Evolutionary conservation across 1,139 yeast species (phyloP).

Genomic region (Zygosaccharomyces pseudobailii): DNA sequence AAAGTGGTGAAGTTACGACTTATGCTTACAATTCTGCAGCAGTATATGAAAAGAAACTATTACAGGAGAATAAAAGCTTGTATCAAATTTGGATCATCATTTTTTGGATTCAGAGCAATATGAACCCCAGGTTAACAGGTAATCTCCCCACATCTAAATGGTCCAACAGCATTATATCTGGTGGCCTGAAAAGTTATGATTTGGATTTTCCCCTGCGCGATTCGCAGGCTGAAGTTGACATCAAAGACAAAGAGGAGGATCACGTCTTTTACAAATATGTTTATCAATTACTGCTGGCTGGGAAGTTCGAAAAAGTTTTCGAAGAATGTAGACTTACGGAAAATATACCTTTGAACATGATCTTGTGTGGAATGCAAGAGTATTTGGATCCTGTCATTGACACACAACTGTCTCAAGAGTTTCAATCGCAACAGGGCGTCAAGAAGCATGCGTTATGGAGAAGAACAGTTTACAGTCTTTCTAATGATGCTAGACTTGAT

Average conservation of each 20-base stretch:
- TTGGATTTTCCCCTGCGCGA: constrained; percentile 36
- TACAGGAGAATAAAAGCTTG: constrained; percentile 42
- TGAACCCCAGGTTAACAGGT: constrained; percentile 35
- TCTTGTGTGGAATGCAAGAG: constrained; percentile 65
- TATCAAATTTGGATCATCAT: constrained; percentile 53
- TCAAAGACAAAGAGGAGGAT: constrained; percentile 34
- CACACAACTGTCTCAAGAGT: constrained; percentile 25
- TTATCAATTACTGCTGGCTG: constrained; percentile 57
- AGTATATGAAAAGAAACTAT: constrained; percentile 48
- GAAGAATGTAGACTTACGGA: constrained; percentile 64
- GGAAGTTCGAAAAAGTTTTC: constrained; percentile 56
- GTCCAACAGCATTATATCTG: constrained; percentile 39
- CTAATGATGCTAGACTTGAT: constrained; percentile 47
- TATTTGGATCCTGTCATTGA: constrained; percentile 65
- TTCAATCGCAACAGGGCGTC: constrained; percentile 50
- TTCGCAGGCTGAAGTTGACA: constrained; percentile 18
- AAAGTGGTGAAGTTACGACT: constrained; percentile 23
- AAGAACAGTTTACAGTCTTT: constrained; percentile 61
- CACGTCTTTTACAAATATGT: constrained; percentile 49
- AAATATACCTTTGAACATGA: constrained; percentile 66
- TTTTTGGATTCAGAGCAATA: constrained; percentile 56
- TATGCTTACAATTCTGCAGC: constrained; percentile 46
- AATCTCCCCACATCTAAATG: constrained; percentile 38
- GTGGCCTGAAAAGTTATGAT: constrained; percentile 34
- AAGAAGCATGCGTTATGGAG: constrained; percentile 72